These are phyloP conservation scores for Lasiodiplodia gonubiensis DNA, from an alignment of 2,329 filamentous ascomycete genomes.

Conservation along the genomic window DNA sequence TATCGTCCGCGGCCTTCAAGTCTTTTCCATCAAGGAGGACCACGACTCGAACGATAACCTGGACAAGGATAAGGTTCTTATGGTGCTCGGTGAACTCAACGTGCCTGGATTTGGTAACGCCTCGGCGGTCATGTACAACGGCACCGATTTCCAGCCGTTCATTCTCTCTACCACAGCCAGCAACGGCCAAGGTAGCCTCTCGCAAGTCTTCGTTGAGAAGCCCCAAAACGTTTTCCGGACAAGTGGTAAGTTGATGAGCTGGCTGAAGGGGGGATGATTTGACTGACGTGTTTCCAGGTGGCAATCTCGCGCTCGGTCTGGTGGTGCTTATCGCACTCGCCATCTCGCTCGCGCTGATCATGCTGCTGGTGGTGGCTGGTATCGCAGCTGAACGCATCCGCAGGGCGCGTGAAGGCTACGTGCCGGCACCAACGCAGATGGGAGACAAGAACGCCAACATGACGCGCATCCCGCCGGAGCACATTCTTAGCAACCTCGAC, in stretches of 20 bases:
- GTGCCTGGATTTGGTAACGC: constrained; percentile 78
- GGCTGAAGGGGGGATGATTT: neutral
- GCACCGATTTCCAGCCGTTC: constrained; percentile 77
- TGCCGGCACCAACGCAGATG: constrained; percentile 70
- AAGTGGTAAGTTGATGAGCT: constrained; percentile 58
- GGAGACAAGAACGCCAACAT: constrained; percentile 55
- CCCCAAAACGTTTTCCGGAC: constrained; percentile 72
- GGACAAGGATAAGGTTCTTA: constrained; percentile 70
- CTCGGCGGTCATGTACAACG: constrained; percentile 88
- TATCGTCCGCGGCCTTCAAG: constrained; percentile 77
- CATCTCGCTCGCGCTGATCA: constrained; percentile 77
- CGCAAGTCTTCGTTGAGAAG: constrained; percentile 82
- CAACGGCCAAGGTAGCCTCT: constrained; percentile 73
- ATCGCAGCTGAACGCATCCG: constrained; percentile 76
- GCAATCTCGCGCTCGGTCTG: constrained; percentile 69
- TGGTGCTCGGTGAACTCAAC: constrained; percentile 83
- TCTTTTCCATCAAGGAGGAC: constrained; percentile 72
- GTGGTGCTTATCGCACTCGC: constrained; percentile 81
- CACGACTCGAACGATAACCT: constrained; percentile 72
- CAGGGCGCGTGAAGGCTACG: constrained; percentile 79
- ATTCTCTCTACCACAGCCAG: constrained; percentile 70
- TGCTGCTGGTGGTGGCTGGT: constrained; percentile 76
- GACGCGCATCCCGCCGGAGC: constrained; percentile 57
- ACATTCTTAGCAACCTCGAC: constrained; percentile 44
- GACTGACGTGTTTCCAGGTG: constrained; percentile 13